A percentile compares a stretch with the other conserved stretches of the same genome.
phyloP scores from a whole-genome alignment of 1,284 basidiomycete genomes.

The Melampsora abietis-canadensis region DNA sequence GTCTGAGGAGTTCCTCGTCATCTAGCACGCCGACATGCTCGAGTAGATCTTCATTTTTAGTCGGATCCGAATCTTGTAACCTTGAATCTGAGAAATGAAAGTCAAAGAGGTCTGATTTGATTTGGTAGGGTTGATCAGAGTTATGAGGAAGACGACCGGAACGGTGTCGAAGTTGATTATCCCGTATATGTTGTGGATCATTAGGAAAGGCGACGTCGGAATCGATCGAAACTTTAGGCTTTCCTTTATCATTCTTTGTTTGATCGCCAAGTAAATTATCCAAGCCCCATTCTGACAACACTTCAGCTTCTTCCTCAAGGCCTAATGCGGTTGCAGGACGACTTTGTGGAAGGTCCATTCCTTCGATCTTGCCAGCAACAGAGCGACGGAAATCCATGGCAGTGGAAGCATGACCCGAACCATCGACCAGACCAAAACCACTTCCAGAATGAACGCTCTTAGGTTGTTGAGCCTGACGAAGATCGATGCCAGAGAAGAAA shows the following conservation, averaged over 20 bases:
- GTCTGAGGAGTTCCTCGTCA: slow-evolving; percentile 33
- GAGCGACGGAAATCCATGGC: neutral
- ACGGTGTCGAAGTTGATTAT: neutral
- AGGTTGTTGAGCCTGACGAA: slow-evolving; percentile 17
- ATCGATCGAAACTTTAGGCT: neutral
- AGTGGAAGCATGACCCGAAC: slow-evolving; percentile 4
- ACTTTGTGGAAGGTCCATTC: neutral
- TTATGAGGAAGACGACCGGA: neutral
- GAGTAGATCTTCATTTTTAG: slow-evolving; percentile 9
- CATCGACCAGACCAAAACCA: slow-evolving; percentile 35
- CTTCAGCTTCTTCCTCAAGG: slow-evolving; percentile 9
- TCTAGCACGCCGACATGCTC: neutral
- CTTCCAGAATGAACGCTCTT: slow-evolving; percentile 7
- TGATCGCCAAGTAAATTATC: slow-evolving; percentile 23
- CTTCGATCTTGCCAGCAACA: slow-evolving; percentile 4
- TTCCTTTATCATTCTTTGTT: neutral
- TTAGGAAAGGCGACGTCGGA: neutral
- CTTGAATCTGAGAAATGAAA: slow-evolving; percentile 35
- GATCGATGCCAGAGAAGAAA: slow-evolving; percentile 26
- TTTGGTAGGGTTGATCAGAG: slow-evolving; percentile 7
- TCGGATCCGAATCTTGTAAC: slow-evolving; percentile 3
- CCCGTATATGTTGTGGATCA: neutral
- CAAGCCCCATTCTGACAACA: slow-evolving; percentile 35
- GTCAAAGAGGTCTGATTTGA: slow-evolving; percentile 41
- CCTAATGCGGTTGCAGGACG: slow-evolving; percentile 5